These are phyloP conservation scores for Arthroderma sp. DNA, from an alignment of 2,329 filamentous ascomycete species.

Conservation along the genomic window DNA sequence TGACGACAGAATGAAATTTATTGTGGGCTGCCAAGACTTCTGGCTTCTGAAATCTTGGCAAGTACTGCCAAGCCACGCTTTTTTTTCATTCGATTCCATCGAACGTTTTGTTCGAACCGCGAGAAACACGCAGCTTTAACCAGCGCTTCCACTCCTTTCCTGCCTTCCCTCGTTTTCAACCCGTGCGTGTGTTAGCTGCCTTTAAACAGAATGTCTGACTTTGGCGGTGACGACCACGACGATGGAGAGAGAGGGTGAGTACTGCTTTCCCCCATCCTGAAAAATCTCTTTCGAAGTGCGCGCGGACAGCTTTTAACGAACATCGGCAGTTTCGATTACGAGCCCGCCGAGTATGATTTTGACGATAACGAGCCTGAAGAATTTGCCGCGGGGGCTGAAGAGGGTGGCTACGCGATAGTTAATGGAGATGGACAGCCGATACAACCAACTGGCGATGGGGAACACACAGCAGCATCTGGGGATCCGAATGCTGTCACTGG, in stretches of 20 bases:
- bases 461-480: conserved; percentile 31
- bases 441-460: conserved; percentile 25
- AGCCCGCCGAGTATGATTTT: conserved; percentile 49
- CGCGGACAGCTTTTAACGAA: neutral
- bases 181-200: conserved; percentile 6
- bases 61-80: neutral
- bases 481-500: conserved; percentile 36
- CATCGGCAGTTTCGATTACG: conserved; percentile 33
- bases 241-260: conserved; percentile 48
- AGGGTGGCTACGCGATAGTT: conserved; percentile 39
- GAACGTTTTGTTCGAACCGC: neutral
- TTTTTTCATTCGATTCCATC: neutral
- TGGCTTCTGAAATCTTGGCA: conserved; percentile 5
- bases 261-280: neutral
- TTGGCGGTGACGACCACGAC: conserved; percentile 53
- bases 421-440: conserved; percentile 40
- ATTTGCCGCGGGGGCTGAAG: conserved; percentile 44
- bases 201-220: conserved; percentile 52
- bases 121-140: neutral
- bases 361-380: conserved; percentile 54
- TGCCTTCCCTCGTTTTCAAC: neutral
- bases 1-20: too few species aligned
- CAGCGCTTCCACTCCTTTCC: neutral
- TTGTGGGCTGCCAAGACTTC: too few species aligned
- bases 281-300: neutral